Conservation (phyloP, 2,329 filamentous ascomycete species). For the Exophiala sideris region DNA sequence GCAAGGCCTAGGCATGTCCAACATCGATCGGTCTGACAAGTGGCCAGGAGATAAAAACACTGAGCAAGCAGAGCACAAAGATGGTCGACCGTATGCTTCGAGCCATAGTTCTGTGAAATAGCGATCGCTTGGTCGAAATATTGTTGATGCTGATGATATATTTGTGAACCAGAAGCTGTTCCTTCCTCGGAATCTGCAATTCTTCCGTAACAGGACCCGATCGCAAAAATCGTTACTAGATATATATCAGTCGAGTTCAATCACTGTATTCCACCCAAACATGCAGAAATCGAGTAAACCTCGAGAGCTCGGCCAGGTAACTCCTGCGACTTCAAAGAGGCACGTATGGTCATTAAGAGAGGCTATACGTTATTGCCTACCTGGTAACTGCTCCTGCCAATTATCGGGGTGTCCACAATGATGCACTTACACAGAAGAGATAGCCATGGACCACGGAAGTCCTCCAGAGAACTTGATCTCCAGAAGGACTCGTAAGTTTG, state of each 20-base stretch:
- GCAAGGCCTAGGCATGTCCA: slow-evolving; percentile 38
- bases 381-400: no score
- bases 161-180: not conserved
- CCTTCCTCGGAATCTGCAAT: slow-evolving; percentile 25
- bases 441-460: slow-evolving; percentile 26
- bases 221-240: slow-evolving; percentile 32
- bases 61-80: slow-evolving; percentile 31
- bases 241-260: no score
- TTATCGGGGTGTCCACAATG: no score
- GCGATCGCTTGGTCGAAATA: slow-evolving; percentile 31
- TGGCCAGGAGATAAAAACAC: slow-evolving; percentile 35
- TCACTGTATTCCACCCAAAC: no score
- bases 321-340: no score
- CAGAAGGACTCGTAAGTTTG: slow-evolving; percentile 22
- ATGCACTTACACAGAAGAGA: slow-evolving; percentile 25
- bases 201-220: slow-evolving; percentile 34
- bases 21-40: slow-evolving; percentile 35
- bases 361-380: not conserved
- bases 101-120: slow-evolving; percentile 26
- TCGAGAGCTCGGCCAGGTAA: no score
- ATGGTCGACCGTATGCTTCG: slow-evolving; percentile 28
- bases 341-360: not conserved
- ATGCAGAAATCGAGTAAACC: no score
- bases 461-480: slow-evolving; percentile 17
- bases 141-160: slow-evolving; percentile 20